Evolutionary conservation across 768 basidiomycete genomes (phyloP).

Genomic region (Collybia sordida): DNA sequence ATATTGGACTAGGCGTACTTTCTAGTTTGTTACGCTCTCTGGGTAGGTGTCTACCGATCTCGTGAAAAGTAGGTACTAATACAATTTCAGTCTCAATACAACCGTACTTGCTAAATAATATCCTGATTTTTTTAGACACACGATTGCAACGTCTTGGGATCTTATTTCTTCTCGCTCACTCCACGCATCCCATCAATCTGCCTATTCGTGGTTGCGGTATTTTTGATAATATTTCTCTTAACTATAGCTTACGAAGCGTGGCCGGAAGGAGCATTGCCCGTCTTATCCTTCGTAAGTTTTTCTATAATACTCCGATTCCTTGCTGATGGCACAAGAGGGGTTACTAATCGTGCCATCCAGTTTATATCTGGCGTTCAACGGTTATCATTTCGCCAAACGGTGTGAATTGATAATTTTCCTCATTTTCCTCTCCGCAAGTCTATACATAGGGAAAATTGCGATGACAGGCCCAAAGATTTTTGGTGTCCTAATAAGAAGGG

Average conservation of each 20-base stretch:
- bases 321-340: conserved; percentile 48
- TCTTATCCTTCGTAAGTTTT: conserved; percentile 57
- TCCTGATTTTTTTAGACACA: conserved; percentile 48
- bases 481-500: too few relatives aligned
- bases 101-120: conserved; percentile 65
- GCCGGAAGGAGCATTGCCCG: conserved; percentile 59
- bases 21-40: conserved; percentile 57
- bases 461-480: too few relatives aligned
- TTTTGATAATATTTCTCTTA: conserved; percentile 59
- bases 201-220: conserved; percentile 53
- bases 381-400: too few relatives aligned
- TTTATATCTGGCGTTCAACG: too few relatives aligned
- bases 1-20: background rate
- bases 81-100: conserved; percentile 39
- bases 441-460: too few relatives aligned
- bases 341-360: too few relatives aligned
- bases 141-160: conserved; percentile 55
- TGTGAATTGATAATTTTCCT: too few relatives aligned
- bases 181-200: conserved; percentile 63
- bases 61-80: background rate
- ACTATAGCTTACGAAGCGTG: conserved; percentile 63
- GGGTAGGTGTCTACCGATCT: conserved; percentile 35
- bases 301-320: conserved; percentile 67
- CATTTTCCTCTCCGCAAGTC: too few relatives aligned
- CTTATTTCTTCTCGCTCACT: conserved; percentile 68